Conservation (phyloP, 257 asterid species). For the Nicotiana otophora region DNA sequence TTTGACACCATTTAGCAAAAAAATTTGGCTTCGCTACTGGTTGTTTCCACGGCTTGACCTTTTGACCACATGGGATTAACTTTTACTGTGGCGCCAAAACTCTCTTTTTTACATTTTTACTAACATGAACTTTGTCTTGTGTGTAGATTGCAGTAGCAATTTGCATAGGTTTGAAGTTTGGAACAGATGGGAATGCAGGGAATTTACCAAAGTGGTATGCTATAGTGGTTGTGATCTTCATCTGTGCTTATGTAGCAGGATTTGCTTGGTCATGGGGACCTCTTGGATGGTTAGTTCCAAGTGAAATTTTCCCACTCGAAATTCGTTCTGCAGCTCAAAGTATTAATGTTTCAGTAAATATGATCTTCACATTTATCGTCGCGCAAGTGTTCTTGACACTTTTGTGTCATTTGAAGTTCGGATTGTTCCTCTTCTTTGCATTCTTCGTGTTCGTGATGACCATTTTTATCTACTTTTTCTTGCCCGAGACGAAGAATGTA, state of each 20-base stretch:
- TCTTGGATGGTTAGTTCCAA: constrained; percentile 76
- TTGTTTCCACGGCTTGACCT: too few relatives aligned
- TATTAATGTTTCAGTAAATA: constrained; percentile 65
- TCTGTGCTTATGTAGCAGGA: constrained; percentile 67
- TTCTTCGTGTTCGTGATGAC: constrained; percentile 64
- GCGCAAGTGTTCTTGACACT: constrained; percentile 65
- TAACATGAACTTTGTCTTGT: not conserved
- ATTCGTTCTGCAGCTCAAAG: constrained; percentile 82
- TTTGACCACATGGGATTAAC: not conserved
- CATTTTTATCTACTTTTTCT: constrained; percentile 40
- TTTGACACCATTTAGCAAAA: not conserved
- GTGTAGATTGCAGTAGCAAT: constrained; percentile 52
- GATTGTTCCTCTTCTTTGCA: constrained; percentile 66
- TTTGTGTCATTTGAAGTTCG: constrained; percentile 73
- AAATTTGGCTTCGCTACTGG: not conserved
- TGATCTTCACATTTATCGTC: constrained; percentile 55
- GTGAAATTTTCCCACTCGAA: constrained; percentile 81
- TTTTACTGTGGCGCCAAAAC: not conserved
- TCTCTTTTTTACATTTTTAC: not conserved
- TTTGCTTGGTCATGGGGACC: constrained; percentile 97
- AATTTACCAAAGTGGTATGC: constrained; percentile 67
- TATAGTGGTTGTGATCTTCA: constrained; percentile 50
- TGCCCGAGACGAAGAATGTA: constrained; percentile 83
- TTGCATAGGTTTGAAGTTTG: constrained; percentile 56
- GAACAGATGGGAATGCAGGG: constrained; percentile 44